Evolutionary conservation across 805 yeast genomes (phyloP).

Genomic region (Kodamaea kakaduensis): DNA sequence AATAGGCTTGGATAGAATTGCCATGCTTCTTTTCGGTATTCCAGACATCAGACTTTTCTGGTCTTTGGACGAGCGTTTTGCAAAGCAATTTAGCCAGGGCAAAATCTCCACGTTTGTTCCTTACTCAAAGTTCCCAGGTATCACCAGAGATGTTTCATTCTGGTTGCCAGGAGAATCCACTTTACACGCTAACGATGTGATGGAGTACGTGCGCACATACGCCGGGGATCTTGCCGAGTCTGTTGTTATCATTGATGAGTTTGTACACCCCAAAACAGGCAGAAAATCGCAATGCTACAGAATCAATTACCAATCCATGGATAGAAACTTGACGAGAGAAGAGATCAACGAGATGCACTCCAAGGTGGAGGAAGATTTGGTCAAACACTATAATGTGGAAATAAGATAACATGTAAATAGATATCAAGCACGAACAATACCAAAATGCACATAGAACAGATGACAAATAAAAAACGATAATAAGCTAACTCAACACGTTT

Average conservation of each 20-base stretch:
- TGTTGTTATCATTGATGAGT: conserved; percentile 76
- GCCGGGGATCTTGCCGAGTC: conserved; percentile 90
- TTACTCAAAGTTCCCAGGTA: conserved; percentile 87
- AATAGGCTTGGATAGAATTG: conserved; percentile 88
- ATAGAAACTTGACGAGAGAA: conserved; percentile 77
- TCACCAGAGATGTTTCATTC: conserved; percentile 83
- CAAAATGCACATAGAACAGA: no score
- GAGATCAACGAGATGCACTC: conserved; percentile 78
- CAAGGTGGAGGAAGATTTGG: conserved; percentile 56
- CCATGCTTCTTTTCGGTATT: conserved; percentile 91
- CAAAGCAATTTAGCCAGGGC: conserved; percentile 63
- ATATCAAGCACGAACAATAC: no score
- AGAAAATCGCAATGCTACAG: conserved; percentile 81
- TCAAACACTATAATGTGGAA: conserved; percentile 50
- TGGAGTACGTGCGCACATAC: conserved; percentile 82
- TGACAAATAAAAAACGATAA: no score
- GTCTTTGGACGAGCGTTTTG: conserved; percentile 78
- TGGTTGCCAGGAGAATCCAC: conserved; percentile 61
- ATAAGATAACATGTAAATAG: conserved; percentile 33
- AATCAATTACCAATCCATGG: conserved; percentile 93
- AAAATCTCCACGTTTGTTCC: conserved; percentile 72
- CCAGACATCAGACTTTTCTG: conserved; percentile 95
- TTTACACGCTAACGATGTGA: conserved; percentile 83
- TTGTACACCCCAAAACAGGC: conserved; percentile 78
- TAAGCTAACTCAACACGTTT: no score